Conservation (phyloP, 139 green algal genomes). For the Tetradesmus lagerheimii region DNA sequence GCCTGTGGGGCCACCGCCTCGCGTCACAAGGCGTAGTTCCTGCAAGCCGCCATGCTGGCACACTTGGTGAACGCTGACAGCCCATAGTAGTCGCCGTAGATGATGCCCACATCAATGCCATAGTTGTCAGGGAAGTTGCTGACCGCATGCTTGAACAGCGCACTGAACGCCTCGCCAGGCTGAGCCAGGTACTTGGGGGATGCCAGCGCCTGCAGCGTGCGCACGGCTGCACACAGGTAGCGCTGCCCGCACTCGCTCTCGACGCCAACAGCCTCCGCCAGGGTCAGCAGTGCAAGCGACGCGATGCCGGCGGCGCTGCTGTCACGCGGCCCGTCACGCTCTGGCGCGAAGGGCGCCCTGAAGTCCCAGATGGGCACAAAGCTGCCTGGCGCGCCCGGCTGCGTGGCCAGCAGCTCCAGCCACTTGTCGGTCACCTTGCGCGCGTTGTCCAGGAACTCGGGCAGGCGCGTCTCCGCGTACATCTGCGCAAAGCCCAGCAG, state of each 20-base stretch:
- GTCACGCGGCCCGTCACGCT: constrained; percentile 22
- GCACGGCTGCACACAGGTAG: constrained; percentile 21
- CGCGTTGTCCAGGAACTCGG: background rate
- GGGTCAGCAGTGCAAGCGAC: constrained; percentile 31
- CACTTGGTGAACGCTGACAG: constrained; percentile 32
- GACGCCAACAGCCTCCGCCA: background rate
- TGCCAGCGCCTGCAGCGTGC: background rate
- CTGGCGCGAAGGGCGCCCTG: background rate
- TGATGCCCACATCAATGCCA: constrained; percentile 19
- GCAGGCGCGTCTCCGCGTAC: background rate
- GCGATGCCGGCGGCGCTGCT: constrained; percentile 27
- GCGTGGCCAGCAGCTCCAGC: background rate
- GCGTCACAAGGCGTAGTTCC: background rate
- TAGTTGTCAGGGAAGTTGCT: background rate
- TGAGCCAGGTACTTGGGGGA: constrained; percentile 9
- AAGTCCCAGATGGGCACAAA: constrained; percentile 42
- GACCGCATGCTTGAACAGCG: constrained; percentile 27
- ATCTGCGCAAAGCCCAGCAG: constrained; percentile 8
- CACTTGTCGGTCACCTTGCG: background rate
- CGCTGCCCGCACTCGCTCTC: background rate
- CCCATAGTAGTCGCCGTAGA: constrained; percentile 36
- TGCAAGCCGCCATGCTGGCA: constrained; percentile 1
- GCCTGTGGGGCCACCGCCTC: background rate
- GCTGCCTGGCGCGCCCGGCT: background rate
- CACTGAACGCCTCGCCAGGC: background rate